Evolutionary conservation across 805 yeast species (phyloP), one percentile per base, ranked within the genome.

Genomic region (Blastobotrys americana): DNA sequence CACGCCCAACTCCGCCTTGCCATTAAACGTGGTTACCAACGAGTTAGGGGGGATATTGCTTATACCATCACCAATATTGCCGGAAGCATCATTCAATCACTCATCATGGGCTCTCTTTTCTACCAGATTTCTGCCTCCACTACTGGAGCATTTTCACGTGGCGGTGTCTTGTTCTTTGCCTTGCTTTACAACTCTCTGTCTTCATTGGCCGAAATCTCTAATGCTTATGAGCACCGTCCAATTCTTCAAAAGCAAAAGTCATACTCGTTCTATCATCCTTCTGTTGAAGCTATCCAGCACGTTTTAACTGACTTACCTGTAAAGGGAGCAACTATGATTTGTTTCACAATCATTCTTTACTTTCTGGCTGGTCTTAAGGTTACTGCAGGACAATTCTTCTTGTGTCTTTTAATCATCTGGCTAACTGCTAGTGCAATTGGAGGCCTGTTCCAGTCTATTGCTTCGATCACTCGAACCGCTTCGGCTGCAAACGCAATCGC

Each of bases 211-310:
- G 84, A 80, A 57, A 73, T 72, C 34, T 57, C 70, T 40, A 63
- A 65, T 37, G 59, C 73, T 55, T 68, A 77, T 53, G 72, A 66
- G 18, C 68, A 74, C 37, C 71, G 83, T 51, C 74, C 80, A 39
- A 77, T 84, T 50, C 72, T 82, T 21, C 75, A 74, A 54, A 84
- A 84, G 56, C 94, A 84, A 58, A 78, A 80, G 55, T 72, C 73
- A 40, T 84, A 80, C 54, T 78, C 86, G 0, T 71, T 84, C 46
- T 85, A 82, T 59, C 78, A 79, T 47, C 88, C 89, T 2, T 72
- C 86, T 10, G 78, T 85, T 2, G 90, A 83, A 56, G 83, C 86
- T 1, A 53, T 84, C 3, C 80, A 86, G 0, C 67, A 77, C 3
- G 67, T 78, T 38, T 47, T 81, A 3, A 72, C 84, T 2, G 81